These are phyloP conservation scores for Dioscorea zingiberensis DNA, from an alignment of 106 monocot species.

Conservation along the genomic window DNA sequence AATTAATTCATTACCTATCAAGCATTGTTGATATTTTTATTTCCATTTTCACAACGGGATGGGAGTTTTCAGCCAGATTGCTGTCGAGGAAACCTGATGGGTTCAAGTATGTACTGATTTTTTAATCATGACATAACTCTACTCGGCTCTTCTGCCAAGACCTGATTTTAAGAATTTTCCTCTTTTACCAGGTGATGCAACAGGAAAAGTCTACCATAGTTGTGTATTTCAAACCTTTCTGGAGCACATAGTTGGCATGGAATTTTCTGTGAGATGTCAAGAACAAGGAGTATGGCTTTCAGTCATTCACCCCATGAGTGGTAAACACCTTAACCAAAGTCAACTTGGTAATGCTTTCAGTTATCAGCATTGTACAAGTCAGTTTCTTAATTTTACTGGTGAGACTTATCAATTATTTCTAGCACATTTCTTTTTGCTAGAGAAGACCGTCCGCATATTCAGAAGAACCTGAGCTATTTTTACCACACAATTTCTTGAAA, in stretches of 20 bases:
- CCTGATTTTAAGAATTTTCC: neutral
- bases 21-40: neutral
- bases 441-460: too few relatives aligned
- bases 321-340: conserved; percentile 22
- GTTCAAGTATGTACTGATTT: conserved; percentile 23
- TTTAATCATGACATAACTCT: neutral
- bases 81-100: conserved; percentile 11
- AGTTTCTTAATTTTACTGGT: too few relatives aligned
- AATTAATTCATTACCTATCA: neutral
- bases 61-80: conserved; percentile 40
- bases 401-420: too few relatives aligned
- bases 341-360: neutral
- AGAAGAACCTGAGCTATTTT: too few relatives aligned
- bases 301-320: conserved; percentile 52
- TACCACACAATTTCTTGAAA: too few relatives aligned
- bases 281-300: conserved; percentile 30
- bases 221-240: conserved; percentile 51
- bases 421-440: too few relatives aligned
- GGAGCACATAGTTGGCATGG: conserved; percentile 53
- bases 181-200: conserved; percentile 13
- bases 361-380: too few relatives aligned
- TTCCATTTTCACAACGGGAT: conserved; percentile 4
- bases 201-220: conserved; percentile 4
- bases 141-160: neutral
- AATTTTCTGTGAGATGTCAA: conserved; percentile 40